These are phyloP conservation scores for Phytophthora citrophthora DNA, from an alignment of 352 stramenopile genomes.

Conservation along the genomic window DNA sequence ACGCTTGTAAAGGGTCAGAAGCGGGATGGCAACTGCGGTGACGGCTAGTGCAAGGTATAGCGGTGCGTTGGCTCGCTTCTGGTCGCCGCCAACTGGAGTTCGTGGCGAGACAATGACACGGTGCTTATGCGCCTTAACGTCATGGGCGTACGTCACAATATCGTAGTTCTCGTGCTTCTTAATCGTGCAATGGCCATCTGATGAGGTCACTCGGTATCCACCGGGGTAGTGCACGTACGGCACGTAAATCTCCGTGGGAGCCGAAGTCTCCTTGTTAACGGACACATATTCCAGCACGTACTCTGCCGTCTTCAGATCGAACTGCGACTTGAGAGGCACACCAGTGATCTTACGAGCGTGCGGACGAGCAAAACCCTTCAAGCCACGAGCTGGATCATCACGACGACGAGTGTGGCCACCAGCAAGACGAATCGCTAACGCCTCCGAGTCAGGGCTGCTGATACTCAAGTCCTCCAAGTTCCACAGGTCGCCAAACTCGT, in stretches of 20 bases:
- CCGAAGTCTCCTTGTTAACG: constrained; percentile 7
- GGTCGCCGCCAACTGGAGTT: constrained; percentile 10
- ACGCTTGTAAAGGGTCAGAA: constrained; percentile 36
- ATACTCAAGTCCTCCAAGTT: constrained; percentile 88
- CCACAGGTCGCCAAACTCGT: constrained; percentile 78
- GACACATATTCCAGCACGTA: constrained; percentile 64
- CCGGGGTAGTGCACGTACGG: constrained; percentile 39
- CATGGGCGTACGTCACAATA: constrained; percentile 45
- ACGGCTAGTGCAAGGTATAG: constrained; percentile 29
- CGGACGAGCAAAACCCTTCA: constrained; percentile 69
- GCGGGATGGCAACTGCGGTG: constrained; percentile 27
- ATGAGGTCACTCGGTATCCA: constrained; percentile 35
- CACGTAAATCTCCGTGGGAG: constrained; percentile 38
- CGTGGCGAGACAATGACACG: constrained; percentile 30
- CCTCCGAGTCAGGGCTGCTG: constrained; percentile 54
- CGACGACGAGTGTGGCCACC: constrained; percentile 45
- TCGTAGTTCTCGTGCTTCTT: constrained; percentile 49
- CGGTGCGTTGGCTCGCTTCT: constrained; percentile 21
- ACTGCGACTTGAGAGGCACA: constrained; percentile 58
- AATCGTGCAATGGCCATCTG: constrained; percentile 37
- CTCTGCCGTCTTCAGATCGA: constrained; percentile 41
- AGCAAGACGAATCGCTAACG: constrained; percentile 26
- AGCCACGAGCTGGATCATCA: constrained; percentile 42
- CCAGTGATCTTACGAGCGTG: constrained; percentile 68
- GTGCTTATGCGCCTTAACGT: constrained; percentile 34